Evolutionary conservation across 192 early-diverging fungal genomes (phyloP).

Genomic region (Coemansia sp.): DNA sequence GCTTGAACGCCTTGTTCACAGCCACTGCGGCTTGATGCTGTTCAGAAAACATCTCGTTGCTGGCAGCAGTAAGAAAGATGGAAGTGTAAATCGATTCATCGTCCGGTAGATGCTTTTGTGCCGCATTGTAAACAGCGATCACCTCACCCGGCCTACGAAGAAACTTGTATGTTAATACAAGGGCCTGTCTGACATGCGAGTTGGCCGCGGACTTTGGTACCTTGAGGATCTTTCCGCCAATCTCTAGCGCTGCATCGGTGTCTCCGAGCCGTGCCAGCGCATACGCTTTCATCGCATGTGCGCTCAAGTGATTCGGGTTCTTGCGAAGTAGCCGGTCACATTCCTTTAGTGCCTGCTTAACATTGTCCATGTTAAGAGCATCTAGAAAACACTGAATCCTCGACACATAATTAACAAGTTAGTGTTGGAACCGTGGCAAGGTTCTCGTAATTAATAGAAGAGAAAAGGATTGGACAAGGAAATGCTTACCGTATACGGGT

Average conservation of each 20-base stretch:
- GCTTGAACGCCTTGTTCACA: constrained; percentile 78
- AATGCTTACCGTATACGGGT: constrained; percentile 32
- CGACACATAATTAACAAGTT: neutral
- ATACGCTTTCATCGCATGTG: constrained; percentile 74
- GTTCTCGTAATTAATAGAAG: neutral
- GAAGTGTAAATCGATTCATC: constrained; percentile 75
- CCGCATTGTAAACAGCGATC: constrained; percentile 76
- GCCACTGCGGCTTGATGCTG: constrained; percentile 69
- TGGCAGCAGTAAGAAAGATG: constrained; percentile 82
- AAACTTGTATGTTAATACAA: constrained; percentile 24
- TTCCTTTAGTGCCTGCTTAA: constrained; percentile 21
- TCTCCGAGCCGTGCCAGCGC: constrained; percentile 65
- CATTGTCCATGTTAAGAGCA: constrained; percentile 28
- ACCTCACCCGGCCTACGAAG: constrained; percentile 54
- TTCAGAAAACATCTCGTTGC: constrained; percentile 61
- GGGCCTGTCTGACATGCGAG: constrained; percentile 31
- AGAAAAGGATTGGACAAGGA: neutral
- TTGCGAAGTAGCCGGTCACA: constrained; percentile 38
- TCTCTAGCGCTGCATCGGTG: constrained; percentile 60
- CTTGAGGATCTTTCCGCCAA: constrained; percentile 64
- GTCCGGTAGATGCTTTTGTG: constrained; percentile 58
- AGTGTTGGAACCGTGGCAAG: neutral
- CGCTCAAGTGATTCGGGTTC: constrained; percentile 37
- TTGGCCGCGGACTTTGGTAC: constrained; percentile 21
- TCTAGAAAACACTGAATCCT: constrained; percentile 11